These are phyloP conservation scores for Ophiorrhiza pumila DNA, from an alignment of 257 asterid genomes.

Conservation along the genomic window DNA sequence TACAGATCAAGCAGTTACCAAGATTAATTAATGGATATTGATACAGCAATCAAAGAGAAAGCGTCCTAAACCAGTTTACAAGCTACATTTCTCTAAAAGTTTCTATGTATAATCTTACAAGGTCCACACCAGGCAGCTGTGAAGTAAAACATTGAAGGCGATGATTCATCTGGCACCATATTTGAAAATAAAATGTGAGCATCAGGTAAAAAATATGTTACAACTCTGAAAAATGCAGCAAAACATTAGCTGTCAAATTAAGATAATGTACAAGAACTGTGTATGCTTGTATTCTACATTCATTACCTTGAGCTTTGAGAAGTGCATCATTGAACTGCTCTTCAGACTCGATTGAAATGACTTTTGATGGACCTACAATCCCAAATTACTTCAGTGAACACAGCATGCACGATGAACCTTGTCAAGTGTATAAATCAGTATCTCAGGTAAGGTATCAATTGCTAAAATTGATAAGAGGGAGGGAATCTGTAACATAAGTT, in stretches of 20 bases:
- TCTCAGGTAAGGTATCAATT: not conserved
- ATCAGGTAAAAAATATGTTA: conserved; percentile 4
- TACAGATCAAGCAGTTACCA: not conserved
- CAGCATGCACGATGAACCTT: not conserved
- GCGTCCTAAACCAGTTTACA: not conserved
- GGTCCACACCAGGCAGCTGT: conserved; percentile 99
- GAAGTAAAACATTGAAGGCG: conserved; percentile 86
- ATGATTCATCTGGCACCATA: conserved; percentile 65
- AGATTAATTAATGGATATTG: not conserved
- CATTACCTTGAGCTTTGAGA: conserved; percentile 67
- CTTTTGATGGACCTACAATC: conserved; percentile 60
- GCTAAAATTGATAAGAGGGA: not conserved
- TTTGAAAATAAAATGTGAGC: conserved; percentile 17
- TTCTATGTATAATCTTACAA: conserved; percentile 51
- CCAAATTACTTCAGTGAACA: conserved; percentile 4
- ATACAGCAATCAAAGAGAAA: not conserved
- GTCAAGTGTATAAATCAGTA: not conserved
- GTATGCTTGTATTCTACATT: not conserved
- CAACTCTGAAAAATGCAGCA: not conserved
- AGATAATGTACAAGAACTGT: not conserved
- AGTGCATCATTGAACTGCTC: conserved; percentile 71
- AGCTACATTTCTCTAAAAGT: not conserved
- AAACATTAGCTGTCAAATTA: not conserved
- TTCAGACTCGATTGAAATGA: conserved; percentile 71
- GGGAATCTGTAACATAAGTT: conserved; percentile 1